phyloP scores from a whole-genome alignment of 2,329 filamentous ascomycete species.

The Nothopassalora personata region DNA sequence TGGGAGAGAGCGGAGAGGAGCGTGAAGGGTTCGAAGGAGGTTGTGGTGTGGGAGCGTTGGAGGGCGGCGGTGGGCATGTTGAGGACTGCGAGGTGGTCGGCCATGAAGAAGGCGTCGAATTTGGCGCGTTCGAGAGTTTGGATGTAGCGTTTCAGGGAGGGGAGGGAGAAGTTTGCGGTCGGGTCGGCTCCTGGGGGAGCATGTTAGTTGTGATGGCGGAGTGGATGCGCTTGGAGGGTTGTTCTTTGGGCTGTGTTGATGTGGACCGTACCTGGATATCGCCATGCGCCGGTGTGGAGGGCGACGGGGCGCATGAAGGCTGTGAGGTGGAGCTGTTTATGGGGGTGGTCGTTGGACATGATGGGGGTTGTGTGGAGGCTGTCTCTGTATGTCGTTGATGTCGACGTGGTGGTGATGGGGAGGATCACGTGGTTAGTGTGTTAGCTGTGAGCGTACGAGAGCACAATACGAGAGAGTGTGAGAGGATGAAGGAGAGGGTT shows the following conservation, averaged over 20 bases:
- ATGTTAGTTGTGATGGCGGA: too few relatives aligned
- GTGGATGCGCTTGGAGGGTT: too few relatives aligned
- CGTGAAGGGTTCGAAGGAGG: constrained; percentile 48
- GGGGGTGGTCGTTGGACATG: constrained; percentile 1
- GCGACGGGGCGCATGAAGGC: constrained; percentile 33
- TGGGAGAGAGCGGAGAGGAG: constrained; percentile 43
- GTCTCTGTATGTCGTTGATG: neutral
- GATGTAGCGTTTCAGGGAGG: constrained; percentile 49
- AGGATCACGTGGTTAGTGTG: neutral
- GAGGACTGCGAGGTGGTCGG: constrained; percentile 39
- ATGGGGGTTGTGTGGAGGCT: neutral
- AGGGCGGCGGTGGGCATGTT: constrained; percentile 50
- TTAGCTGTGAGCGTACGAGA: too few relatives aligned
- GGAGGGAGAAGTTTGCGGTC: constrained; percentile 55
- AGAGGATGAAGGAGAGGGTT: neutral
- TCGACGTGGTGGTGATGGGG: neutral
- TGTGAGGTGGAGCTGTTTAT: constrained; percentile 12
- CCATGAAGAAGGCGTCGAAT: constrained; percentile 50
- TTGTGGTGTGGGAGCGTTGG: constrained; percentile 54
- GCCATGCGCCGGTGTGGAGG: constrained; percentile 45
- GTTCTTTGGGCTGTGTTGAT: too few relatives aligned
- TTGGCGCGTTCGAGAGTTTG: constrained; percentile 47
- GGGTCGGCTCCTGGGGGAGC: constrained; percentile 38
- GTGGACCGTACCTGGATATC: constrained; percentile 31
- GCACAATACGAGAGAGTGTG: neutral